Evolutionary conservation across 352 stramenopile genomes (phyloP).

Genomic region (Saprolegnia parasitica): DNA sequence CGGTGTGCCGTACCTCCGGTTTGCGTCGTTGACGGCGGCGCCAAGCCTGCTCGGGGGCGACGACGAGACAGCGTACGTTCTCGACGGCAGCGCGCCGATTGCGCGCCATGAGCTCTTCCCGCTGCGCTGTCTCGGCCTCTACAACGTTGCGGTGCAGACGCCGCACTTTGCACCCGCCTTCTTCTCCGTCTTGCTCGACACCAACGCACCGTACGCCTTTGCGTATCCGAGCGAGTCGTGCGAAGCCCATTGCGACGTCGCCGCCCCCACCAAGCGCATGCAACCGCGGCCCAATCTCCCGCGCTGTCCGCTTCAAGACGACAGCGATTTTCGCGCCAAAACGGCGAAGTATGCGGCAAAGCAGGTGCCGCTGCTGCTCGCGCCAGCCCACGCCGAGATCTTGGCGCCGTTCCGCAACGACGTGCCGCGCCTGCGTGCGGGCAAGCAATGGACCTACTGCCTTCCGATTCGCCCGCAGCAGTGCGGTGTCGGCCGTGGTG

Average conservation of each 20-base stretch:
- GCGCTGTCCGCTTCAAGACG: background rate
- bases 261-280: background rate
- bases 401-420: background rate
- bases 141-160: background rate
- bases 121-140: background rate
- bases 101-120: background rate
- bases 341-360: background rate
- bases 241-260: background rate
- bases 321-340: background rate
- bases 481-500: background rate
- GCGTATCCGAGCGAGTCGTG: background rate
- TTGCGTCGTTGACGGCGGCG: background rate
- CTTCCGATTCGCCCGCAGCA: constrained; percentile 4
- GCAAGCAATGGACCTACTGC: constrained; percentile 6
- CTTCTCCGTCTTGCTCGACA: background rate
- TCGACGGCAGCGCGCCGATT: background rate
- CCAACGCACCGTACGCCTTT: background rate
- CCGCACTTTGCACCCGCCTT: background rate
- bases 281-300: background rate
- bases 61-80: background rate
- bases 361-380: background rate
- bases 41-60: background rate
- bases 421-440: background rate
- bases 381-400: background rate
- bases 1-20: background rate